Base-by-base conservation (phyloP, 257 asterid species). In the Buddleja alternifolia region DNA sequence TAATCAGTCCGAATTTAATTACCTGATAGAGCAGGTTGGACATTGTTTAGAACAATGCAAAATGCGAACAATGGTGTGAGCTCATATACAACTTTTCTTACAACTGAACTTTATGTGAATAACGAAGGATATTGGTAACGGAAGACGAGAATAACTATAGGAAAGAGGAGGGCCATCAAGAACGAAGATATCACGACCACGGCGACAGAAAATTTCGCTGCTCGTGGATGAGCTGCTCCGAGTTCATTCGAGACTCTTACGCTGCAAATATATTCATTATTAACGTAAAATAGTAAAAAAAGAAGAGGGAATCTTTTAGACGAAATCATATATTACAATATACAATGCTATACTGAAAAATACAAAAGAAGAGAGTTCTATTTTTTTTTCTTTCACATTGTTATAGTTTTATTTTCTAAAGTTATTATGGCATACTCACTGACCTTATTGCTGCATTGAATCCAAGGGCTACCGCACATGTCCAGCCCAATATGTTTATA, bases 151-250 rank as follows among this genome's bases (percentile, higher is more conserved):
- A 82, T 73, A 7, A 82, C 0, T 10, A 62, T 7, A 0, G 82
- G 53, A 52, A 78, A 63, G 7, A 75, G 3, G 34, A 77, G 36
- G 12, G 82, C 85, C 0, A 81, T 29, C 16, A 71, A 1, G 44
- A 77, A 71, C 0, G 85, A 63, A 11, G 71, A 39, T n/a, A 77
- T 9, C 36, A 60, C 77, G n/a, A 71, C 80, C 17, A 81, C 85
- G 20, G 67, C 68, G 0, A 73, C 80, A 0, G 85, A 73, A 37
- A 81, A 81, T 41, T 66, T 81, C 5, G 85, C 82, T 0, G 80
- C 74, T 42, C 85, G 70, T 36, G 85, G 83, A 47, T 81, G 85
- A 21, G 73, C 70, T 34, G 85, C 80, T 24, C 85, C 85, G 0
- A 81, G 23, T 53, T 81, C 85, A 34, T 81, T 81, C 44, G 85